Conservation (phyloP, 2,329 filamentous ascomycete genomes). For the Claviceps lovelessii region DNA sequence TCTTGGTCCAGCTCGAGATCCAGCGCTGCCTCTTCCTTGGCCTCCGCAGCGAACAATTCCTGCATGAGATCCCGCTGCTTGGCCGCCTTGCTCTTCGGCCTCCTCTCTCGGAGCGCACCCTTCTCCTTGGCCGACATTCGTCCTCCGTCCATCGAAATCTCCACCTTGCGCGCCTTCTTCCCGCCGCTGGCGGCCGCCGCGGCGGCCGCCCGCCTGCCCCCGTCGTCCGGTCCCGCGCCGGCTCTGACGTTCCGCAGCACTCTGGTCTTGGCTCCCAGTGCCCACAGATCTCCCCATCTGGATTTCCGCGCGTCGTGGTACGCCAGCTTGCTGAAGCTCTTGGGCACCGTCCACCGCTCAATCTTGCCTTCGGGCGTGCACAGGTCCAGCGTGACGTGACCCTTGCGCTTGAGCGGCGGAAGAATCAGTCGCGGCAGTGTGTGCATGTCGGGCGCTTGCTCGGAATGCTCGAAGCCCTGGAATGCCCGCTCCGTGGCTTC, state of each 20-base stretch:
- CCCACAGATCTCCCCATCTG: constrained; percentile 89
- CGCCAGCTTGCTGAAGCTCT: constrained; percentile 63
- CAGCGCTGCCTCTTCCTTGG: constrained; percentile 17
- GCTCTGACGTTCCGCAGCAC: constrained; percentile 46
- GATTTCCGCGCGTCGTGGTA: constrained; percentile 89
- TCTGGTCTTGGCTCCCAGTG: constrained; percentile 80
- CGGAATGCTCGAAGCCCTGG: constrained; percentile 48
- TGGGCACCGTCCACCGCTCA: constrained; percentile 87
- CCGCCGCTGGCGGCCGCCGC: background rate
- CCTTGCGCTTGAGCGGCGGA: constrained; percentile 70
- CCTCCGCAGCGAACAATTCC: constrained; percentile 24
- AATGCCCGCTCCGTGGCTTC: constrained; percentile 54
- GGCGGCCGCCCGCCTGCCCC: constrained; percentile 28
- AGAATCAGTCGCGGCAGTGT: constrained; percentile 66
- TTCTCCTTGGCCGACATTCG: constrained; percentile 26
- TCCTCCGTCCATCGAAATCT: constrained; percentile 18
- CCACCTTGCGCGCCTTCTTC: constrained; percentile 27
- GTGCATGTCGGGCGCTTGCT: constrained; percentile 38
- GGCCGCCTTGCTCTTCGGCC: constrained; percentile 27
- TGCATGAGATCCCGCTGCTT: constrained; percentile 25
- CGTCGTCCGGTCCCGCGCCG: constrained; percentile 36
- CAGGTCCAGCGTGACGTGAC: constrained; percentile 78
- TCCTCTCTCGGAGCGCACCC: constrained; percentile 20
- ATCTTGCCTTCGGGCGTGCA: constrained; percentile 76
- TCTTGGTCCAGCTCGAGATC: constrained; percentile 19